Percentiles rank a stretch among this genome's conserved stretches.
phyloP scores from a whole-genome alignment of 2,329 filamentous ascomycete genomes.

The Macrophomina tecta region DNA sequence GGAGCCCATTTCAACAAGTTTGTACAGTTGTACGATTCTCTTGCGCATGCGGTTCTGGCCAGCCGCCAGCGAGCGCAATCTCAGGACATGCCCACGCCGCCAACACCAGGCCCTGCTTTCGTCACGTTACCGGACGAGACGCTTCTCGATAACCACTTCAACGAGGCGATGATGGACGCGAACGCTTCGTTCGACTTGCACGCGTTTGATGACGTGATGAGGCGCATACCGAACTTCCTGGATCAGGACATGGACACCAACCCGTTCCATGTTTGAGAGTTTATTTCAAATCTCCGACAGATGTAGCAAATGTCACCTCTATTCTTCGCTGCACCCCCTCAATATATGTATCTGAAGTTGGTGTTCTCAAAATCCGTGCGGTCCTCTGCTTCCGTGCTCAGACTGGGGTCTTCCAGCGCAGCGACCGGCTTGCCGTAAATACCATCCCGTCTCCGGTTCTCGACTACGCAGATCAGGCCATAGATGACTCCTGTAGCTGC shows the following conservation, averaged over 20 bases:
- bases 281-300: background rate
- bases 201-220: slow-evolving; percentile 3
- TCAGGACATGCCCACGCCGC: background rate
- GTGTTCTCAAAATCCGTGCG: slow-evolving; percentile 67
- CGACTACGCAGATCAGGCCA: background rate
- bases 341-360: slow-evolving; percentile 64
- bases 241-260: background rate
- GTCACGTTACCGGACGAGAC: background rate
- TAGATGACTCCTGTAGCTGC: background rate
- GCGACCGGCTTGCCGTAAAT: background rate
- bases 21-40: background rate
- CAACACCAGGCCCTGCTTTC: background rate
- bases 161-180: background rate
- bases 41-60: background rate
- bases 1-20: background rate
- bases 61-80: background rate
- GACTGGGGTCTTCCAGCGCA: background rate
- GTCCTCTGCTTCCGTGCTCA: slow-evolving; percentile 53
- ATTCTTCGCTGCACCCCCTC: slow-evolving; percentile 25
- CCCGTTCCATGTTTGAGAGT: background rate
- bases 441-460: background rate
- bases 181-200: background rate
- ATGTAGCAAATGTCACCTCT: too few relatives aligned
- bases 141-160: background rate
- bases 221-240: background rate